phyloP scores from a whole-genome alignment of 2,329 filamentous ascomycete genomes.

The Fusarium sacchari region DNA sequence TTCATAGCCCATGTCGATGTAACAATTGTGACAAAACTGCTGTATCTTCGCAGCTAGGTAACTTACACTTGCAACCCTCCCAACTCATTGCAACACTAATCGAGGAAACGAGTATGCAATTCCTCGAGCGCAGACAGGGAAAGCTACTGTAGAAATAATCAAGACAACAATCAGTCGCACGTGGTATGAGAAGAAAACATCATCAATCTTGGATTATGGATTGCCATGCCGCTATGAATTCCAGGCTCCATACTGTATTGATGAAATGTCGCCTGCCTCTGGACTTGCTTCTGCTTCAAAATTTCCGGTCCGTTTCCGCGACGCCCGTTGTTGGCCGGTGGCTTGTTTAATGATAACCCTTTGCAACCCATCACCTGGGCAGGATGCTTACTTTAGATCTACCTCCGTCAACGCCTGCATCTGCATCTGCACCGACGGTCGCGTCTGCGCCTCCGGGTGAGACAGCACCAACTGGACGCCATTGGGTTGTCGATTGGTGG shows the following conservation, averaged over 20 bases:
- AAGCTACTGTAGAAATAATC: background rate
- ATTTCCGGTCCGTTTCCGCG: constrained; percentile 40
- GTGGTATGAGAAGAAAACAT: background rate
- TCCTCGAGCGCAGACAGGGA: background rate
- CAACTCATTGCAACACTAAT: constrained; percentile 15
- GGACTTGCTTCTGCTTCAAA: constrained; percentile 2
- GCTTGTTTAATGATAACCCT: constrained; percentile 11
- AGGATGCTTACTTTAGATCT: constrained; percentile 16
- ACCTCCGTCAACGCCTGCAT: constrained; percentile 2
- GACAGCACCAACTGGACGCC: constrained; percentile 22
- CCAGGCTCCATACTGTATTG: constrained; percentile 4
- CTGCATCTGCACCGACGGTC: background rate
- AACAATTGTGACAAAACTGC: constrained; percentile 11
- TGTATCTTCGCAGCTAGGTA: constrained; percentile 6
- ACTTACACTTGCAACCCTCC: constrained; percentile 17
- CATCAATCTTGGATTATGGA: background rate
- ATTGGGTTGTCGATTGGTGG: constrained; percentile 28
- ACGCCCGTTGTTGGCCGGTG: constrained; percentile 35
- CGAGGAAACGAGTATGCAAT: background rate
- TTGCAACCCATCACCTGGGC: constrained; percentile 4
- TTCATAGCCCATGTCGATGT: background rate
- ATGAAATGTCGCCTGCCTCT: background rate
- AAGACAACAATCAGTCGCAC: background rate
- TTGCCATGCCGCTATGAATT: background rate
- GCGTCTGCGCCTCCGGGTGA: constrained; percentile 15